A percentile compares a stretch with the other conserved stretches of the same genome.
These are phyloP conservation scores for Coemansia sp. DNA, from an alignment of 192 early-diverging fungal genomes.

Conservation along the genomic window DNA sequence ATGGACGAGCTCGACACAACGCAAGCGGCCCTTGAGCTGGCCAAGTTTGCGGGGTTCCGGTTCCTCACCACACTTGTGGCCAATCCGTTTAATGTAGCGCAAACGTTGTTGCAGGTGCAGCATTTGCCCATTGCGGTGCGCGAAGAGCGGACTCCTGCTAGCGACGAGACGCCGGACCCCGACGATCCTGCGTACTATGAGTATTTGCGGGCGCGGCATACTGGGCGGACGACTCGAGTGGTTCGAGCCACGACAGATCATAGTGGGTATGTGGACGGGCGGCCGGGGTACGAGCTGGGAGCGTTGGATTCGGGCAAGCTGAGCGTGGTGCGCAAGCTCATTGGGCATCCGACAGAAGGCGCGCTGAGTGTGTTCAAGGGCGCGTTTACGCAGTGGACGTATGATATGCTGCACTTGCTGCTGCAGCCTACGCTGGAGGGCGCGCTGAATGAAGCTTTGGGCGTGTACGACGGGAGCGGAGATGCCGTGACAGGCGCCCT, in stretches of 20 bases:
- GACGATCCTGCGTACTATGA: slow-evolving; percentile 54
- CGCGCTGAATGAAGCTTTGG: slow-evolving; percentile 83
- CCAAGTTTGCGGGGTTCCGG: slow-evolving; percentile 62
- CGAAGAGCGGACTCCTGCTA: background rate
- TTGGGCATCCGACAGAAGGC: slow-evolving; percentile 66
- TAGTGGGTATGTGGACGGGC: slow-evolving; percentile 61
- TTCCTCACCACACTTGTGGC: slow-evolving; percentile 59
- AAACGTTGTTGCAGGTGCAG: slow-evolving; percentile 75
- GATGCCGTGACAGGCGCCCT: slow-evolving; percentile 59
- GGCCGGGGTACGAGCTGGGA: slow-evolving; percentile 61
- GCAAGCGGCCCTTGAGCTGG: slow-evolving; percentile 57
- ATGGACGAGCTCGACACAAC: slow-evolving; percentile 26
- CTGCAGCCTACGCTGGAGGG: slow-evolving; percentile 87
- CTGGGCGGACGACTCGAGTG: slow-evolving; percentile 13
- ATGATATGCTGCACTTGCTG: slow-evolving; percentile 68
- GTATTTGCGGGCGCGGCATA: slow-evolving; percentile 44
- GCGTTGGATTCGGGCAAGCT: slow-evolving; percentile 61
- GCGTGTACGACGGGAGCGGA: slow-evolving; percentile 77
- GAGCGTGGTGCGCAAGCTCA: slow-evolving; percentile 54
- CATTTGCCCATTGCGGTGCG: slow-evolving; percentile 55
- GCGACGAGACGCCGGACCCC: slow-evolving; percentile 29
- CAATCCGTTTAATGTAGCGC: slow-evolving; percentile 63
- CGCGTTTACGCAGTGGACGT: slow-evolving; percentile 74
- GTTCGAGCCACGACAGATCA: slow-evolving; percentile 38
- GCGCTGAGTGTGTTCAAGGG: slow-evolving; percentile 58